A percentile compares a stretch with the other conserved stretches of the same genome.
Evolutionary conservation across 331 rosid species (phyloP).

Genomic region (Spiraea crenata): DNA sequence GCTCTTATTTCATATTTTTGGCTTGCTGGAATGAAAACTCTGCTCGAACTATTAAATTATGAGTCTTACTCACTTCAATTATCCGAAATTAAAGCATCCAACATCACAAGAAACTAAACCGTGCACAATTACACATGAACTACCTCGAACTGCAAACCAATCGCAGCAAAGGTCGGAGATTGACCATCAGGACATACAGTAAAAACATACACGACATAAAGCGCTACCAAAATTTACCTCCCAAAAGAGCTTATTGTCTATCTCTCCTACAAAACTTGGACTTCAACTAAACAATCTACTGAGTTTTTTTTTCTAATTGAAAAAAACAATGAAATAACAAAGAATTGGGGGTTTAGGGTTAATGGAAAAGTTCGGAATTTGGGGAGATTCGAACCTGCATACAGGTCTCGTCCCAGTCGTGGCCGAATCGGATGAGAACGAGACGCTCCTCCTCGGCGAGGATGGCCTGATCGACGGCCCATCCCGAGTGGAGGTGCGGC

Average conservation of each 20-base stretch:
- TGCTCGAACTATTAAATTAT: background rate
- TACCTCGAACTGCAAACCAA: background rate
- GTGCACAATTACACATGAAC: background rate
- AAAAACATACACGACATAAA: background rate
- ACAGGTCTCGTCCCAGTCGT: conserved; percentile 77
- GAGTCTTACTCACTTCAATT: background rate
- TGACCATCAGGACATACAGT: background rate
- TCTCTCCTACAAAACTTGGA: background rate
- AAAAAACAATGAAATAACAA: background rate
- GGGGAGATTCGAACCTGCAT: conserved; percentile 47
- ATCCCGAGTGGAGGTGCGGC: conserved; percentile 70
- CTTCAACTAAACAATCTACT: background rate
- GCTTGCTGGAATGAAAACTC: background rate
- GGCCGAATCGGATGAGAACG: conserved; percentile 65
- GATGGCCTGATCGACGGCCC: conserved; percentile 81
- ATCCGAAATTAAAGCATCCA: background rate
- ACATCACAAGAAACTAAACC: background rate
- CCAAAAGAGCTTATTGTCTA: background rate
- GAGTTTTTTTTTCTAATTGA: background rate
- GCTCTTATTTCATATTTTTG: too few relatives aligned
- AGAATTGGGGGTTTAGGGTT: conserved; percentile 1
- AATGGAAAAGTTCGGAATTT: background rate
- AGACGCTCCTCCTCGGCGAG: conserved; percentile 69
- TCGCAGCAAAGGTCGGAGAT: background rate
- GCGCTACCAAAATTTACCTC: background rate